Evolutionary conservation across 495 filamentous ascomycete genomes (phyloP), one percentile per base, ranked within the genome.

Genomic region (Podospora australis): DNA sequence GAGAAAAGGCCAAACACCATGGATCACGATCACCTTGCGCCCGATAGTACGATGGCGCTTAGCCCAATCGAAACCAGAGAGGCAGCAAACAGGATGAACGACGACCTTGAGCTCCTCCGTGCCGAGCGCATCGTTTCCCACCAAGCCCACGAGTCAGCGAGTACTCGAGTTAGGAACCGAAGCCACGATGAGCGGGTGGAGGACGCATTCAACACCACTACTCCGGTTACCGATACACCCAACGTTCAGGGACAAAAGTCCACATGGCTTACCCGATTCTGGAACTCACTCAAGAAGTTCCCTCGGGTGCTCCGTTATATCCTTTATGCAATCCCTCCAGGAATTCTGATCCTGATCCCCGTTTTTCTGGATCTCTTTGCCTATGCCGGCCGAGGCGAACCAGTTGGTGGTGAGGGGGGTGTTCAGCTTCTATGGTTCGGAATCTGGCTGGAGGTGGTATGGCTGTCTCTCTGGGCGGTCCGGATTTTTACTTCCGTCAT

Each of bases 391-490:
- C 29, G 62, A 6, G 41, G 44, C 1, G 52, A 63, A 19, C 54
- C 70, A 8, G 66, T 71, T 13, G 79, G 85, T 2, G 82, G 70
- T 16, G 81, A 88, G 6, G 91, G 90, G 2, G 89, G 82, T 26
- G 87, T 96, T 2, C 46, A 77, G 51, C 60, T 96, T 47, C 69
- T 88, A 41, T 97, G 91, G 91, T 96, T 97, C 53, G 83, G 86
- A 35, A 86, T 96, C 39, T 97, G 91, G 91, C 73, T 97, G 39
- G 87, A 95, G 63, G 84, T 95, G 20, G 79, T 96, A 35, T 97
- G 91, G 91, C 69, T 95, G 34, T 88, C 88, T 2, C 71, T 96
- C 0, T 97, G 92, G 92, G 84, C 81, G 21, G 83, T 83, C 0
- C 62, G 86, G 67, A 84, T 96, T 43, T 67, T 87, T 8, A 80